Base-by-base conservation (phyloP, 225 moss, liverwort and hornwort genomes). In the Straminergon stramineum region DNA sequence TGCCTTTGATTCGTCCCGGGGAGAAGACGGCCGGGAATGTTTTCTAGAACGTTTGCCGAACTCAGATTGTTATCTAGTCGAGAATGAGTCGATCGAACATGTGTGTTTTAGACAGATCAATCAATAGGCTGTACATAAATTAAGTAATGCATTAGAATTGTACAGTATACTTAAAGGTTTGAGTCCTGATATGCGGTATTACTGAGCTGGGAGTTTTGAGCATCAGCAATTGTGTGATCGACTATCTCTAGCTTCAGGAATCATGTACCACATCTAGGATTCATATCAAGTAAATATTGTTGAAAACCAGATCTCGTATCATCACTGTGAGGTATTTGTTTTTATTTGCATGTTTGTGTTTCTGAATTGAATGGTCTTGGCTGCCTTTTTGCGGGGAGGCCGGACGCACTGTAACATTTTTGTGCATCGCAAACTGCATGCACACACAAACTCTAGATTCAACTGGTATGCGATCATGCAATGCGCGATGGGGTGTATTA, bases 1-100 rank as follows among this genome's bases (percentile, higher is more conserved):
- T 93, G 63, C 93, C 95, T 18, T 84, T 96, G 86, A 90, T 95
- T 23, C 82, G 83, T 23, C 89, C 91, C 64, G 87, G 85, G 4
- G 95, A 95, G 89, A 83, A 94, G 71, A 88, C 88, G 61, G 88
- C 88, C 6, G 88, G 82, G 15, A 82, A 60, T 6, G 82, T 88
- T 6, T 88, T 88, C 88, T 88, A 88, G 61, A 35, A 1, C 43
- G n/a, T n/a, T 2, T 1, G n/a, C 18, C 22, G 6, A 12, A 43
- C 45, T 17, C 14, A 45, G 4, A 12, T 11, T 3, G 12, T 13
- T 18, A 1, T 65, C 9, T 9, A 24, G 3, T 15, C 4, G 48
- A 3, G 70, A 51, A 32, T 1, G 51, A 51, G 1, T 2, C 2
- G 9, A 78, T 35, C 23, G 13, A 23, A 8, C 35, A 13, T 30